Evolutionary conservation across 208 protist species (phyloP), one percentile per base, ranked within the genome.

Genomic region (Trypanosomatidae sp.): DNA sequence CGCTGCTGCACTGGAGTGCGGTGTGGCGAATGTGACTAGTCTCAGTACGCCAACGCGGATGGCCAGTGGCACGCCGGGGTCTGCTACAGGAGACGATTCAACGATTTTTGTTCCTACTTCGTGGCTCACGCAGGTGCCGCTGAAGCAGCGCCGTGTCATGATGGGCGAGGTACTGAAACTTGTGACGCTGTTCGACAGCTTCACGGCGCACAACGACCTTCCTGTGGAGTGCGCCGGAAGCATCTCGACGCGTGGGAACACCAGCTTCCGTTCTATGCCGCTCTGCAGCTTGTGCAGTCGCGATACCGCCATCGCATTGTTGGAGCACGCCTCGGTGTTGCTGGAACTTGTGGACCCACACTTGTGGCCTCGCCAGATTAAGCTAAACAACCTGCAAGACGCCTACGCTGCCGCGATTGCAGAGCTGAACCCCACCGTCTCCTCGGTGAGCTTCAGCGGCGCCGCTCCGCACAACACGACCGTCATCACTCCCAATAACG

Each of bases 161-260:
- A 49, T 95, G 28, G 77, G 68, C 22, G 76, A 86, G 39, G 71
- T 90, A 65, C 49, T 87, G 46, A 87, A 88, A 74, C 81, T 95
- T 17, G 72, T 95, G 46, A 66, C 70, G 22, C 78, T 93, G 59
- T 90, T 80, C 80, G 91, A 95, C 72, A 91, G 87, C 76, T 91
- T 90, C 70, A 76, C 74, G 19, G 91, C 88, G 0, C 91, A 95
- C 77, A 93, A 83, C 76, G 91, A 95, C 49, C 83, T 79, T 36
- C 81, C 85, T 4, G 66, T 95, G 36, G 77, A 91, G 73, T 71
- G 65, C 1, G 62, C 53, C 17, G 76, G 66, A 22, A 81, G 73
- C 67, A 80, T 91, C 39, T 91, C 83, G 50, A 86, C 71, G n/a
- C 79, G 87, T 13, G 85, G 85, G 33, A 58, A 73, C 5, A 53